Percentiles rank a stretch among this genome's conserved stretches.
These are phyloP conservation scores for Evernia prunastri DNA, from an alignment of 495 filamentous ascomycete genomes.

Conservation along the genomic window DNA sequence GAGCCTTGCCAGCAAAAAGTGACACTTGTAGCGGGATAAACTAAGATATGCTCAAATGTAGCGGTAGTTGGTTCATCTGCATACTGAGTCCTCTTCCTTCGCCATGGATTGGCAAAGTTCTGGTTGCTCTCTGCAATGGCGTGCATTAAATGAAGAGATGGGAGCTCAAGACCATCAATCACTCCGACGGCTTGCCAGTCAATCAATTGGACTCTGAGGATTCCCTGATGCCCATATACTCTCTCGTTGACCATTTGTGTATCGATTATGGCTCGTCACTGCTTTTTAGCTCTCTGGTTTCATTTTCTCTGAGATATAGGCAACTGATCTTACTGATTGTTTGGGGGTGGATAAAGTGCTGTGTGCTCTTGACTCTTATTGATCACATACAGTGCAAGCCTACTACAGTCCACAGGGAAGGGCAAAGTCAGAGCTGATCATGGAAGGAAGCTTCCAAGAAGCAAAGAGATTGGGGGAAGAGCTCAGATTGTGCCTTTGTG, in stretches of 20 bases:
- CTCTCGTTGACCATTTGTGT: too few relatives aligned
- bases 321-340: background rate
- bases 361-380: background rate
- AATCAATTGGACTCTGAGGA: background rate
- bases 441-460: background rate
- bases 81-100: too few relatives aligned
- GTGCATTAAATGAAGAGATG: background rate
- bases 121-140: too few relatives aligned
- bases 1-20: too few relatives aligned
- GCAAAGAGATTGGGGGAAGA: background rate
- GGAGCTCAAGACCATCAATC: background rate
- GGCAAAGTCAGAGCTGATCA: background rate
- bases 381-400: background rate
- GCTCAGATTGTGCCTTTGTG: background rate
- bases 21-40: too few relatives aligned
- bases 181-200: background rate
- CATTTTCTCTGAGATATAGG: background rate
- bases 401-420: background rate
- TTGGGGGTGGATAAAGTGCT: background rate
- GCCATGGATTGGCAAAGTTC: too few relatives aligned
- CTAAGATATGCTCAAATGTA: too few relatives aligned
- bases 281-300: background rate
- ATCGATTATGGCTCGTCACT: too few relatives aligned
- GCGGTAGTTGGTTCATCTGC: too few relatives aligned
- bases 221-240: too few relatives aligned